Evolutionary conservation across 202 grass and related monocot species (phyloP).

Genomic region (Cymbopogon flexuosus): DNA sequence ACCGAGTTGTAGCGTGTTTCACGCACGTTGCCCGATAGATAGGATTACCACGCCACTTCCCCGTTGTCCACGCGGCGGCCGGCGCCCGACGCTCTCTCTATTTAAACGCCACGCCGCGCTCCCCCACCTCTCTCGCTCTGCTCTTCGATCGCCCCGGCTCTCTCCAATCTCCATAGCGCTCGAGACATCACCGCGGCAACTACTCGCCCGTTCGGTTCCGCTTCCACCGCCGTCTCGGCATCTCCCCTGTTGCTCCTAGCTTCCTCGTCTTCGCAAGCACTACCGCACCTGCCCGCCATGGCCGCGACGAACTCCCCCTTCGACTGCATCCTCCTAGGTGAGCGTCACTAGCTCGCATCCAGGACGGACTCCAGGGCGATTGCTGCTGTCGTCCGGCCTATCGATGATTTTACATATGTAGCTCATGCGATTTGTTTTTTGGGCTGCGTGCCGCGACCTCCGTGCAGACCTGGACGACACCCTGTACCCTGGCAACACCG

Average conservation of each 20-base stretch:
- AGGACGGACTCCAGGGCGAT: too few species aligned
- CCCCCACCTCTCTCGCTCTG: neutral
- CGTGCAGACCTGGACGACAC: constrained; percentile 99
- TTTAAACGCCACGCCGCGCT: constrained; percentile 13
- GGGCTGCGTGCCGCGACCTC: too few species aligned
- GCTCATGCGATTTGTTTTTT: too few species aligned
- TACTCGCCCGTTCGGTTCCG: too few species aligned
- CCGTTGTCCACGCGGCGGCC: constrained; percentile 13
- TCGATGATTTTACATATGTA: neutral
- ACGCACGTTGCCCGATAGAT: neutral
- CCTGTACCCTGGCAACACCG: constrained; percentile 64
- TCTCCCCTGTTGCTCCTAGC: neutral
- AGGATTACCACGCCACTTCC: constrained; percentile 6
- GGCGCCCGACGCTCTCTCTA: neutral
- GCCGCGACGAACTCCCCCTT: constrained; percentile 36
- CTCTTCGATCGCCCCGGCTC: neutral
- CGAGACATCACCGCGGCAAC: too few species aligned
- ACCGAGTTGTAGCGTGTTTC: neutral
- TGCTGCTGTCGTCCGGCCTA: neutral
- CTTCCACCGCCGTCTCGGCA: neutral
- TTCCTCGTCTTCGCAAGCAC: neutral
- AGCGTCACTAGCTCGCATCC: neutral
- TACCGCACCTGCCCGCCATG: constrained; percentile 18
- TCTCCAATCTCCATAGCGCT: too few species aligned
- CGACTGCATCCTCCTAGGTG: constrained; percentile 75